phyloP scores from a whole-genome alignment of 2,329 filamentous ascomycete genomes.

The Nigrograna mackinnonii region DNA sequence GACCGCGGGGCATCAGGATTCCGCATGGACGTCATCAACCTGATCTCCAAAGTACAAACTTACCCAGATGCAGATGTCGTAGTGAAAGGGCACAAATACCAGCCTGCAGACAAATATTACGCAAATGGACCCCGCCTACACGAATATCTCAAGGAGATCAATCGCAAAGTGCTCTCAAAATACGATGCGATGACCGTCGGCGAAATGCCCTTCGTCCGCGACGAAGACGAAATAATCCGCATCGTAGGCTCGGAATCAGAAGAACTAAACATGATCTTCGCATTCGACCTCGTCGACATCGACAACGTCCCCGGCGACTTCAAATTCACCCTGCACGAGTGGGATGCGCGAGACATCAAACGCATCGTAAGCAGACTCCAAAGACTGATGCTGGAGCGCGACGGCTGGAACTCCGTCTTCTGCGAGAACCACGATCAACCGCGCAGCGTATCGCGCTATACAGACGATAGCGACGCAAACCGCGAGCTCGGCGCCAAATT shows the following conservation, averaged over 20 bases:
- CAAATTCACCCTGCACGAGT: constrained; percentile 35
- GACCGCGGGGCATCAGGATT: constrained; percentile 64
- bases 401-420: constrained; percentile 54
- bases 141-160: constrained; percentile 70
- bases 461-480: constrained; percentile 51
- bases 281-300: constrained; percentile 48
- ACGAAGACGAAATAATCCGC: constrained; percentile 52
- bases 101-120: constrained; percentile 56
- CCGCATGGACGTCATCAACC: constrained; percentile 45
- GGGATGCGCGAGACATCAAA: constrained; percentile 38
- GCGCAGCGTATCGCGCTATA: constrained; percentile 52
- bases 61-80: constrained; percentile 30
- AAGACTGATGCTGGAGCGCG: constrained; percentile 40
- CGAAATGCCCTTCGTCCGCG: constrained; percentile 61
- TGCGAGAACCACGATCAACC: constrained; percentile 60
- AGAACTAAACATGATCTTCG: constrained; percentile 72
- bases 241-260: constrained; percentile 46
- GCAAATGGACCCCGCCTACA: constrained; percentile 71
- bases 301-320: constrained; percentile 41
- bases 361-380: constrained; percentile 36
- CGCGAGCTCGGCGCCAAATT: constrained; percentile 53
- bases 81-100: constrained; percentile 40
- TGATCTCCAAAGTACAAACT: constrained; percentile 37
- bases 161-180: constrained; percentile 57
- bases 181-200: constrained; percentile 69